Percentiles rank a stretch among this genome's conserved stretches.
Conservation (phyloP, 2,329 filamentous ascomycete genomes). For the Penicillium capsulatum region DNA sequence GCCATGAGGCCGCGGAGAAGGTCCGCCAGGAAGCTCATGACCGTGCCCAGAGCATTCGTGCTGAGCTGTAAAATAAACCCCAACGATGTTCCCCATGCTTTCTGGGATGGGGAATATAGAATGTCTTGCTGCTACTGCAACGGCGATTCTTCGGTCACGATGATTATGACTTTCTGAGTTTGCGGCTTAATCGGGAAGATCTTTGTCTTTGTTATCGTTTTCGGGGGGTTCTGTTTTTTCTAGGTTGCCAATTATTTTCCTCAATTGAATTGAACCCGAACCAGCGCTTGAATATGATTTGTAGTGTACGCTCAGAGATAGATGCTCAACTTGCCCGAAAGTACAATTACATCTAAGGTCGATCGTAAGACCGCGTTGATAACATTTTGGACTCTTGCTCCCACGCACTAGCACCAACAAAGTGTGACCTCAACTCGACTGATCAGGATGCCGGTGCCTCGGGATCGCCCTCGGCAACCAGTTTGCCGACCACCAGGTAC, state of each 20-base stretch:
- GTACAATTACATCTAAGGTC: too few relatives aligned
- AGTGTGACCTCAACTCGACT: too few relatives aligned
- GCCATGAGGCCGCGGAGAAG: constrained; percentile 47
- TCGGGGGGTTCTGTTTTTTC: constrained; percentile 4
- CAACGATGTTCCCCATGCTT: constrained; percentile 1
- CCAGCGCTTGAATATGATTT: constrained; percentile 1
- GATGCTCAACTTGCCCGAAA: too few relatives aligned
- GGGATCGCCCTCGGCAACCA: constrained; percentile 62
- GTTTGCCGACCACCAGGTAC: constrained; percentile 86
- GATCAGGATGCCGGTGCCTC: constrained; percentile 31
- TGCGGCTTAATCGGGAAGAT: constrained; percentile 1
- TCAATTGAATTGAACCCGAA: constrained; percentile 2
- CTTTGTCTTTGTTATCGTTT: constrained; percentile 4
- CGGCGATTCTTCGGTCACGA: constrained; percentile 11
- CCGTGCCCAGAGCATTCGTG: constrained; percentile 42
- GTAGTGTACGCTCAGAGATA: background rate
- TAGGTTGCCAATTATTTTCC: constrained; percentile 7
- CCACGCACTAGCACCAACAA: too few relatives aligned
- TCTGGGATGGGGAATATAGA: background rate
- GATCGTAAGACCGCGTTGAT: too few relatives aligned
- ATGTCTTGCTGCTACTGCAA: background rate
- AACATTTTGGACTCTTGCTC: too few relatives aligned
- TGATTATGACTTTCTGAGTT: constrained; percentile 18
- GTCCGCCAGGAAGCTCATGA: constrained; percentile 47
- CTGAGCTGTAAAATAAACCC: constrained; percentile 28